phyloP scores from a whole-genome alignment of 495 filamentous ascomycete genomes.

The Penicillium roqueforti region DNA sequence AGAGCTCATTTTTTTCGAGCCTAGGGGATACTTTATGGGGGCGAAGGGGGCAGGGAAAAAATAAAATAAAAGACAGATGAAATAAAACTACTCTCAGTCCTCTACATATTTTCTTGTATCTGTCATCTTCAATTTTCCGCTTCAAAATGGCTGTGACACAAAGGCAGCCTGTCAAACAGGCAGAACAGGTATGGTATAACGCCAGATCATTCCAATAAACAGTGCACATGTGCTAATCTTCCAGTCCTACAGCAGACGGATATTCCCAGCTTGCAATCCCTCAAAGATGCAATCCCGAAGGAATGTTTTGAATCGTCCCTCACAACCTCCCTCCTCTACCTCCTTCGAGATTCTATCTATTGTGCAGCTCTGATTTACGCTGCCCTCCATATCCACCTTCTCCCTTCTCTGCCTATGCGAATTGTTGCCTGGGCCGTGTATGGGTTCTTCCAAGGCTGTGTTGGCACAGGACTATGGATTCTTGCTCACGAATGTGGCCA shows the following conservation, averaged over 20 bases:
- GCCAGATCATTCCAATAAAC: neutral
- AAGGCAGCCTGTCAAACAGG: conserved; percentile 6
- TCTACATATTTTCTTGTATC: neutral
- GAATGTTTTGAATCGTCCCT: conserved; percentile 28
- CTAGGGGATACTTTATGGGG: conserved; percentile 4
- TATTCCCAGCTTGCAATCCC: conserved; percentile 1
- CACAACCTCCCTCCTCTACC: conserved; percentile 15
- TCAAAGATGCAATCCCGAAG: conserved; percentile 19
- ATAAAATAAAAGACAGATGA: neutral
- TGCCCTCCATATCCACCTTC: conserved; percentile 22
- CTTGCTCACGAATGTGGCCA: conserved; percentile 39
- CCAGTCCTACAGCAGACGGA: neutral
- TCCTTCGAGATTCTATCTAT: conserved; percentile 17
- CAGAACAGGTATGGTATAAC: neutral
- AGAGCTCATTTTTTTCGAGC: conserved; percentile 3
- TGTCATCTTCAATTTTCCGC: neutral
- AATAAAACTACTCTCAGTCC: neutral
- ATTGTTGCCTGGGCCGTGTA: conserved; percentile 21
- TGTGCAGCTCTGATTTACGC: conserved; percentile 20
- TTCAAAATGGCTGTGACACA: conserved; percentile 2
- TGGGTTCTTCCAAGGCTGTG: conserved; percentile 25
- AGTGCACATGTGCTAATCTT: neutral
- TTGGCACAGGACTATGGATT: conserved; percentile 28
- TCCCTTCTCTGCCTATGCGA: conserved; percentile 19
- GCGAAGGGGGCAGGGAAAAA: conserved; percentile 1